Conservation (phyloP, 2,329 filamentous ascomycete genomes). For the Thielaviopsis ethacetica region DNA sequence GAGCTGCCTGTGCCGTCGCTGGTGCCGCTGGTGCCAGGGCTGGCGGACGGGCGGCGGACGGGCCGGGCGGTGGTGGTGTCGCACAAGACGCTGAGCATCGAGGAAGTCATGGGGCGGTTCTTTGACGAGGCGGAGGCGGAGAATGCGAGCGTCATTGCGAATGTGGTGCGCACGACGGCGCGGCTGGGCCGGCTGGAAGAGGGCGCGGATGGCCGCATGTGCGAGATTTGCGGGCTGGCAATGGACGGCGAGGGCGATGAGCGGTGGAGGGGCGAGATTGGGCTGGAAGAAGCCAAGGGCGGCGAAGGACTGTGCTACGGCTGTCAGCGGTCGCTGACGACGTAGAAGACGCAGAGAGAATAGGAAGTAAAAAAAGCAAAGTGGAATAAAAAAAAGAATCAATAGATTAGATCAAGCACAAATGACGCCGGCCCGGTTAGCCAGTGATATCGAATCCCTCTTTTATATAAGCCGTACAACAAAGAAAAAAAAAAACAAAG, state of each 20-base stretch:
- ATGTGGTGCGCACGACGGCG: slow-evolving; percentile 82
- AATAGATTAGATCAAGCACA: background rate
- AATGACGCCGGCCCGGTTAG: background rate
- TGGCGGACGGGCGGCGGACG: slow-evolving; percentile 20
- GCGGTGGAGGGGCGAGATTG: slow-evolving; percentile 46
- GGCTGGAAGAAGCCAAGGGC: slow-evolving; percentile 25
- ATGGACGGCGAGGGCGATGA: slow-evolving; percentile 47
- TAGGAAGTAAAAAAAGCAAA: background rate
- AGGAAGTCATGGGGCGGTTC: slow-evolving; percentile 78
- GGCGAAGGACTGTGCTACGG: slow-evolving; percentile 49
- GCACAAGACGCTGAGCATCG: slow-evolving; percentile 70
- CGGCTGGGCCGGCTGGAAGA: slow-evolving; percentile 46
- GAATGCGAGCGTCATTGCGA: slow-evolving; percentile 82
- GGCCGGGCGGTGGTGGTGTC: slow-evolving; percentile 30
- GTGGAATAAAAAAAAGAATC: slow-evolving; percentile 4
- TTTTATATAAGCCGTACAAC: background rate
- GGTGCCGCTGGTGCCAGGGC: slow-evolving; percentile 22
- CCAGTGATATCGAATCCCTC: background rate
- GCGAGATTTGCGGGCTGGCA: slow-evolving; percentile 42
- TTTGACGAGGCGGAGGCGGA: slow-evolving; percentile 54
- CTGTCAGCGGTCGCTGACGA: slow-evolving; percentile 41
- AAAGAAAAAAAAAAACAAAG: background rate
- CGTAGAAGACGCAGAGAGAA: background rate
- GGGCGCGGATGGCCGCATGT: slow-evolving; percentile 13
- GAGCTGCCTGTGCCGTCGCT: slow-evolving; percentile 36